A percentile compares a stretch with the other conserved stretches of the same genome.
These are phyloP conservation scores for Allium cepa DNA, from an alignment of 106 monocot genomes.

Conservation along the genomic window DNA sequence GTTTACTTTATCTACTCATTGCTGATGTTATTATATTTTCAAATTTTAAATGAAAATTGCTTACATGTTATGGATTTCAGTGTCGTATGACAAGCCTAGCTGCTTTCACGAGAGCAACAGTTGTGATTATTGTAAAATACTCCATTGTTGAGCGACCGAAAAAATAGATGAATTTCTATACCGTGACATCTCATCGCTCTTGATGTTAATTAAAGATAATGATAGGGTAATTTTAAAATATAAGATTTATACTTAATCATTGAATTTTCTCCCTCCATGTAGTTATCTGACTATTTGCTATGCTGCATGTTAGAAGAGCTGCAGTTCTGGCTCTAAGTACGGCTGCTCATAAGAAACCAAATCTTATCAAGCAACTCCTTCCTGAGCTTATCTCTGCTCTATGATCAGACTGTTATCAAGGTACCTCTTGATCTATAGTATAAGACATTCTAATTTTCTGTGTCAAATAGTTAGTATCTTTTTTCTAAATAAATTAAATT, in stretches of 20 bases:
- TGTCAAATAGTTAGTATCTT: too few relatives aligned
- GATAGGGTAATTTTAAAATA: slow-evolving; percentile 69
- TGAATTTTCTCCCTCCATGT: too few relatives aligned
- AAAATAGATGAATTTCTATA: slow-evolving; percentile 86
- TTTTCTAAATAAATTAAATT: too few relatives aligned
- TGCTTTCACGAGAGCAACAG: slow-evolving; percentile 95
- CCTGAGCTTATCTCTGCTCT: slow-evolving; percentile 87
- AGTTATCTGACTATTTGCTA: too few relatives aligned
- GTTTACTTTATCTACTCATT: too few relatives aligned
- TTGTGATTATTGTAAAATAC: slow-evolving; percentile 92
- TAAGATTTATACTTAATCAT: too few relatives aligned
- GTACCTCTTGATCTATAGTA: slow-evolving; percentile 17
- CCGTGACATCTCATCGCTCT: slow-evolving; percentile 72
- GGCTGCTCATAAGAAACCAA: too few relatives aligned
- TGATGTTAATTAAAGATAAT: slow-evolving; percentile 90
- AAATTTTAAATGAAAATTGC: too few relatives aligned
- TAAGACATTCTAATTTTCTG: too few relatives aligned
- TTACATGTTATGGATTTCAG: slow-evolving; percentile 35
- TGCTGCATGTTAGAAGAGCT: too few relatives aligned
- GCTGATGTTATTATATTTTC: too few relatives aligned
- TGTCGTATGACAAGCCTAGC: slow-evolving; percentile 56
- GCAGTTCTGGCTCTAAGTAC: too few relatives aligned
- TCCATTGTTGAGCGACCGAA: slow-evolving; percentile 96
- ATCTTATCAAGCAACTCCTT: slow-evolving; percentile 91
- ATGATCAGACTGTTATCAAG: slow-evolving; percentile 96